These are phyloP conservation scores for Silene conica DNA, from an alignment of 148 eudicot genomes.

Conservation along the genomic window DNA sequence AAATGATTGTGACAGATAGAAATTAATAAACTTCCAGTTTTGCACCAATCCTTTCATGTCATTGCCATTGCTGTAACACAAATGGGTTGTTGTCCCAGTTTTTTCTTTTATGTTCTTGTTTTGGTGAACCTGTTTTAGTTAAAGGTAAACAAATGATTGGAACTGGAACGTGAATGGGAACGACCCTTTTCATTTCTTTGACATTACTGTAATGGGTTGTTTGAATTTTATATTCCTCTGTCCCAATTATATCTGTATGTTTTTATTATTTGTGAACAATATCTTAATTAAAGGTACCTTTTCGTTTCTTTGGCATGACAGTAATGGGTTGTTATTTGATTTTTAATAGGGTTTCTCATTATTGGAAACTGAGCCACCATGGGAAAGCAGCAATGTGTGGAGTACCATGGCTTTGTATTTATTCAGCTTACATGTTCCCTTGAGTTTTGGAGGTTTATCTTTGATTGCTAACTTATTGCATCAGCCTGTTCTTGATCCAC, in stretches of 20 bases:
- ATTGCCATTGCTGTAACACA: too few species aligned
- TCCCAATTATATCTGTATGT: too few species aligned
- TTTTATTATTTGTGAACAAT: too few species aligned
- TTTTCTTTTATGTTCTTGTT: too few species aligned
- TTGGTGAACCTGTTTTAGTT: too few species aligned
- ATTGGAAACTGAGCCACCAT: constrained; percentile 51
- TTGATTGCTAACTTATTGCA: constrained; percentile 50
- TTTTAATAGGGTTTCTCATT: constrained; percentile 52
- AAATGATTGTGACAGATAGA: too few species aligned
- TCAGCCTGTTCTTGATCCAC: constrained; percentile 50
- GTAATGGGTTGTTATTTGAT: not conserved
- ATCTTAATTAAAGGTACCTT: too few species aligned
- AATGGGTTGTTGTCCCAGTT: too few species aligned
- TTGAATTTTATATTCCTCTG: too few species aligned
- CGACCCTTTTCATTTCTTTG: not conserved
- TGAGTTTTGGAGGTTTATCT: constrained; percentile 86
- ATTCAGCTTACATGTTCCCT: constrained; percentile 78
- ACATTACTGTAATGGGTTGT: not conserved
- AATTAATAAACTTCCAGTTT: too few species aligned
- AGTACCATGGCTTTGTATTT: constrained; percentile 65
- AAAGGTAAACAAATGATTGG: too few species aligned
- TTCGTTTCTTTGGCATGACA: not conserved
- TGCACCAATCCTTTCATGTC: too few species aligned
- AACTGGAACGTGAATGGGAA: not conserved
- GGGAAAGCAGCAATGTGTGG: constrained; percentile 65